A percentile compares a stretch with the other conserved stretches of the same genome.
Conservation (phyloP, 108 stramenopile genomes). For the Parietichytrium sp. region DNA sequence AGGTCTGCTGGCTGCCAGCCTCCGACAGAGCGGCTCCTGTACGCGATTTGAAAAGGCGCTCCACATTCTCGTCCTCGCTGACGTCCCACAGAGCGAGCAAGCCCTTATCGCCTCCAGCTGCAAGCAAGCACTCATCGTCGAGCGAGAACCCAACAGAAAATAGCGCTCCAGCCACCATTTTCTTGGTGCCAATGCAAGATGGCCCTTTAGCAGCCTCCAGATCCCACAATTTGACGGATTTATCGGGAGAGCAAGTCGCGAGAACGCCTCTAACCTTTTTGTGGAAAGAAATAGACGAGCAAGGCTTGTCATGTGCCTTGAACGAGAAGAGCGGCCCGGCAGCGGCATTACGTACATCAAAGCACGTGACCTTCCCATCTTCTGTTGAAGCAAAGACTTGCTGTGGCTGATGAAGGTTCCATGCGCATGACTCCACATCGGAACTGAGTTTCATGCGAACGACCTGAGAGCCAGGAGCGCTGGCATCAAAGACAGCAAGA, state of each 20-base stretch:
- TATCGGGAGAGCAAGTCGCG: conserved; percentile 80
- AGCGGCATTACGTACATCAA: conserved; percentile 87
- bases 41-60: background rate
- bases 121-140: conserved; percentile 79
- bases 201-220: conserved; percentile 47
- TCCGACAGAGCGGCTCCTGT: background rate
- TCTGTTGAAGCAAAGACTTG: conserved; percentile 79
- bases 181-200: conserved; percentile 11
- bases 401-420: conserved; percentile 80
- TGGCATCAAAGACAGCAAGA: conserved; percentile 79
- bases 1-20: background rate
- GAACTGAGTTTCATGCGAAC: background rate
- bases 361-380: conserved; percentile 79
- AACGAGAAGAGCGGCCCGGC: conserved; percentile 66
- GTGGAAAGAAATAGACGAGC: conserved; percentile 78
- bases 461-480: conserved; percentile 47
- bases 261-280: conserved; percentile 80
- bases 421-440: conserved; percentile 66
- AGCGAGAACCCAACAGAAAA: conserved; percentile 79
- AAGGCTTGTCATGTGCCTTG: conserved; percentile 80
- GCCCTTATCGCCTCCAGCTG: conserved; percentile 82
- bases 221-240: conserved; percentile 91
- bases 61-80: conserved; percentile 58
- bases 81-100: conserved; percentile 89
- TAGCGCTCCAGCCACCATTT: conserved; percentile 44